Conservation (phyloP, 306 rosid species). For the Dicorynia guianensis region DNA sequence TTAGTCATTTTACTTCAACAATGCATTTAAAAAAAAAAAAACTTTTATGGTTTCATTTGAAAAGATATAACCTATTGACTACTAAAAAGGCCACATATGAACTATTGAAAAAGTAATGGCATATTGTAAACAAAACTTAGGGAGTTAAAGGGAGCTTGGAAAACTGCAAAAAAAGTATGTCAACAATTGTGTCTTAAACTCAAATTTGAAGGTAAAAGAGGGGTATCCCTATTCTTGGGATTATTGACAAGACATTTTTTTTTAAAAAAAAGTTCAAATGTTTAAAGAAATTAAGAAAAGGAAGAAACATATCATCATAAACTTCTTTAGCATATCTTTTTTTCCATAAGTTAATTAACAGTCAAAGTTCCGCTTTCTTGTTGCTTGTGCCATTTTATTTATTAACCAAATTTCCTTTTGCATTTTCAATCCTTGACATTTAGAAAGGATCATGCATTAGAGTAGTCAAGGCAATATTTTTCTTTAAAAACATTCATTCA, state of each 20-base stretch:
- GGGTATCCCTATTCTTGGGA: not conserved
- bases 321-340: not conserved
- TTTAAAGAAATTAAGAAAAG: not conserved
- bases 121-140: too few species aligned
- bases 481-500: not conserved
- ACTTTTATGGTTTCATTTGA: too few species aligned
- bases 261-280: too few species aligned
- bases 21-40: too few species aligned
- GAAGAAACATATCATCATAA: not conserved
- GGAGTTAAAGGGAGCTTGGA: too few species aligned
- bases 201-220: slow-evolving; percentile 13
- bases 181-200: too few species aligned
- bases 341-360: not conserved
- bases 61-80: too few species aligned
- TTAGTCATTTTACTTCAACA: too few species aligned
- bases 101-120: too few species aligned
- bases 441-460: not conserved
- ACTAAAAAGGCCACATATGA: too few species aligned
- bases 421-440: not conserved
- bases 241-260: slow-evolving; percentile 7
- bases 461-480: not conserved
- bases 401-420: not conserved
- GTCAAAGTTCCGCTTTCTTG: slow-evolving; percentile 6
- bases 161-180: too few species aligned
- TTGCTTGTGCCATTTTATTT: not conserved